Percentiles rank a stretch among this genome's conserved stretches.
phyloP scores from a whole-genome alignment of 176 grass and related monocot genomes.

The Ampelocalamus luodianensis region DNA sequence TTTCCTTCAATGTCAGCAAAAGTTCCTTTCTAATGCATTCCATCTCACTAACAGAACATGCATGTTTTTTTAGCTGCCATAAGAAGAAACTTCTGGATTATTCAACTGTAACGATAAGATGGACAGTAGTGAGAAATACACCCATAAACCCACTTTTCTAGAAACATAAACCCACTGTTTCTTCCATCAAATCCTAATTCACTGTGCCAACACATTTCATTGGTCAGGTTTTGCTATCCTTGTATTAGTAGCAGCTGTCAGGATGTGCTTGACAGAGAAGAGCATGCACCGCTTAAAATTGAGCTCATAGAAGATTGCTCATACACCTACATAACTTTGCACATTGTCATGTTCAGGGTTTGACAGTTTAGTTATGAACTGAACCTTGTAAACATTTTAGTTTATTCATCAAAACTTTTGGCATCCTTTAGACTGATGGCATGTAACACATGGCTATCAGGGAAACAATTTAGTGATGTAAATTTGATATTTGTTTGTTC shows the following conservation, averaged over 20 bases:
- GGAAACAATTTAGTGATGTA: not conserved
- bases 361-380: not conserved
- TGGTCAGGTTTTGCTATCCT: constrained; percentile 45
- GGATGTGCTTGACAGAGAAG: constrained; percentile 31
- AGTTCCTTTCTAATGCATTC: not conserved
- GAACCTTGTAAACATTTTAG: not conserved
- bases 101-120: not conserved
- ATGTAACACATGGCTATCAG: not conserved
- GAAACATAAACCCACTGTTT: not conserved
- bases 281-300: not conserved
- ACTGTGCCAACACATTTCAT: constrained; percentile 34
- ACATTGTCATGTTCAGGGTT: not conserved
- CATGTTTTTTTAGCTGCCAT: constrained; percentile 23
- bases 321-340: not conserved
- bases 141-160: not conserved
- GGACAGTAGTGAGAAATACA: constrained; percentile 15
- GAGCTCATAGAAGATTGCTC: not conserved
- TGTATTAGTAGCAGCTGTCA: constrained; percentile 38
- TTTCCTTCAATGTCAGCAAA: no score
- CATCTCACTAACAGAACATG: not conserved
- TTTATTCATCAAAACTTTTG: not conserved
- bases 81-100: constrained; percentile 37
- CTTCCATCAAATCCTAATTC: not conserved
- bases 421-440: not conserved
- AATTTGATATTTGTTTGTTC: not conserved